Percentiles rank a stretch among this genome's conserved stretches.
phyloP scores from a whole-genome alignment of 1,284 basidiomycete species.

The Coniophora puteana region DNA sequence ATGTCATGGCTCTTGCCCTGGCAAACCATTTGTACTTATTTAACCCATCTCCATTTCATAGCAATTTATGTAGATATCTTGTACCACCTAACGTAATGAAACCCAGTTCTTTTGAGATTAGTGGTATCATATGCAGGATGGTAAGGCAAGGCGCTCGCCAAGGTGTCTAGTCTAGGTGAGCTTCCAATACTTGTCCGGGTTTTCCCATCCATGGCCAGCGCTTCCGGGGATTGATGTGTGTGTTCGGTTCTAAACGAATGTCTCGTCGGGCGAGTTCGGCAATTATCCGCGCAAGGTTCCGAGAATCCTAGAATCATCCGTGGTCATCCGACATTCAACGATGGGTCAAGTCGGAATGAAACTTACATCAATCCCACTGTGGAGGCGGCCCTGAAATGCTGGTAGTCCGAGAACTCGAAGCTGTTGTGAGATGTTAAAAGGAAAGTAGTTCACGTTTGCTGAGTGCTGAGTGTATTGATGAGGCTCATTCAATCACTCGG shows the following conservation, averaged over 20 bases:
- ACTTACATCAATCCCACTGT: conserved; percentile 87
- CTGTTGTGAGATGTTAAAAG: conserved; percentile 62
- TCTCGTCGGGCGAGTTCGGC: conserved; percentile 68
- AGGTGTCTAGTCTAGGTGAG: conserved; percentile 11
- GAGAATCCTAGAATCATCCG: conserved; percentile 61
- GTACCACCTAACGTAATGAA: no score
- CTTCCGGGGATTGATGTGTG: conserved; percentile 58
- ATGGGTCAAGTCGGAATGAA: conserved; percentile 4
- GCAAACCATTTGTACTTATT: no score
- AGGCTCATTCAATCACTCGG: conserved; percentile 15
- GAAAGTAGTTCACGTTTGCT: conserved; percentile 17
- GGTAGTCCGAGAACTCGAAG: conserved; percentile 54
- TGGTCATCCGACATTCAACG: conserved; percentile 4
- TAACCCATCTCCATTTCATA: no score
- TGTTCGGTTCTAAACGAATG: conserved; percentile 70
- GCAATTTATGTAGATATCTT: no score
- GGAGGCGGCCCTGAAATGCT: conserved; percentile 76
- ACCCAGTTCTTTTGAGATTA: no score
- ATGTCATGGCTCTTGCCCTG: no score
- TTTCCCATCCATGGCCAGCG: conserved; percentile 85
- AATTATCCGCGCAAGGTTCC: conserved; percentile 80
- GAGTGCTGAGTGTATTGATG: conserved; percentile 12
- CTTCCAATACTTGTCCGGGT: conserved; percentile 58
- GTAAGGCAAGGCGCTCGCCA: no score
- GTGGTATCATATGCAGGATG: no score